Conservation (phyloP, 176 grass and related monocot species). For the Metroxylon sagu region DNA sequence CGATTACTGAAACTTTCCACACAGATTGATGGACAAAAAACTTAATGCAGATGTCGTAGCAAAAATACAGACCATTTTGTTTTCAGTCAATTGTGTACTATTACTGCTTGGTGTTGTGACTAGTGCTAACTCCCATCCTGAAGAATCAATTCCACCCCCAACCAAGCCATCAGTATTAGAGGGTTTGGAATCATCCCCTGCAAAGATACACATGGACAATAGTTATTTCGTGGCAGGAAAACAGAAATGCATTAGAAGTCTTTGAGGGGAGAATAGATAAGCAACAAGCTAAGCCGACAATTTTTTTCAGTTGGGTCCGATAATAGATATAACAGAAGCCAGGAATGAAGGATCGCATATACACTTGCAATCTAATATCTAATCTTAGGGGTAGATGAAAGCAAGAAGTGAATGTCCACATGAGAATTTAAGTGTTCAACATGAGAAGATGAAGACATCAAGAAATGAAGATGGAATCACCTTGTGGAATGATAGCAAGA, state of each 20-base stretch:
- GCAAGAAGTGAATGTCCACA: neutral
- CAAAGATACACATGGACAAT: constrained; percentile 3
- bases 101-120: constrained; percentile 33
- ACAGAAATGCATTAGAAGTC: neutral
- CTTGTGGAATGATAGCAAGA: constrained; percentile 47
- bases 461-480: constrained; percentile 17
- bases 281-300: neutral
- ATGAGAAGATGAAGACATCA: neutral
- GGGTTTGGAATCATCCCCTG: constrained; percentile 22
- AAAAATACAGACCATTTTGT: constrained; percentile 39
- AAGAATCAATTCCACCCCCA: constrained; percentile 21
- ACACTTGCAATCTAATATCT: too few relatives aligned
- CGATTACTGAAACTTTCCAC: too few relatives aligned
- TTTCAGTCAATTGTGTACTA: constrained; percentile 24
- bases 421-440: neutral
- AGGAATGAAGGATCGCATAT: too few relatives aligned
- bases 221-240: constrained; percentile 2
- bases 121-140: constrained; percentile 72
- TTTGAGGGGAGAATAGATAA: neutral
- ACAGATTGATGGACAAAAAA: too few relatives aligned
- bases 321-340: neutral
- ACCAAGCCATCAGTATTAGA: constrained; percentile 9
- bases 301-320: neutral
- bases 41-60: too few relatives aligned
- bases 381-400: too few relatives aligned